Evolutionary conservation across 352 stramenopile genomes (phyloP).

Genomic region (Pythium biforme): DNA sequence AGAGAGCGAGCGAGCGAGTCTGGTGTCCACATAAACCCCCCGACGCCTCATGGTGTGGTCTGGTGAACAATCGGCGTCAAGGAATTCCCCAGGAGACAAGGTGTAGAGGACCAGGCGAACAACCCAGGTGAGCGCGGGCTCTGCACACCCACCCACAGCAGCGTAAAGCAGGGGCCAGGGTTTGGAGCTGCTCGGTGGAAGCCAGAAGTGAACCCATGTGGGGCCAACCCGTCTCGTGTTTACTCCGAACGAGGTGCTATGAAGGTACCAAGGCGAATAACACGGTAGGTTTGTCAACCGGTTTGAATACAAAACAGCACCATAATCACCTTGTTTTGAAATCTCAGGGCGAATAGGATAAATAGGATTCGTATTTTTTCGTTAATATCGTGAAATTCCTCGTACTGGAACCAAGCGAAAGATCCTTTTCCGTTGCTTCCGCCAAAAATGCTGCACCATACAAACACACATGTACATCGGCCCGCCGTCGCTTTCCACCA

Average conservation of each 20-base stretch:
- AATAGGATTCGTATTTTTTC: background rate
- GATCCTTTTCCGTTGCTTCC: too few species aligned
- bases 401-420: background rate
- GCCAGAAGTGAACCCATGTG: conserved; percentile 25
- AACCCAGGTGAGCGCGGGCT: background rate
- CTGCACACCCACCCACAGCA: background rate
- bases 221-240: conserved; percentile 4
- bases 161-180: background rate
- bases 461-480: background rate
- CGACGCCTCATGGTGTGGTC: background rate
- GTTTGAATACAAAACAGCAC: background rate
- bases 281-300: background rate
- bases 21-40: too few species aligned
- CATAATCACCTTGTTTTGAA: conserved; percentile 9
- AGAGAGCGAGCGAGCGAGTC: too few species aligned
- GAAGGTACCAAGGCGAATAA: background rate
- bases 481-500: too few species aligned
- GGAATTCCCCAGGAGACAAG: background rate
- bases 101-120: background rate
- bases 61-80: background rate
- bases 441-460: too few species aligned
- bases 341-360: conserved; percentile 4
- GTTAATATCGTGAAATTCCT: background rate
- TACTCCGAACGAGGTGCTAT: conserved; percentile 1
- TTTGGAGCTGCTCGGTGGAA: conserved; percentile 8